Conservation (phyloP, 2,329 filamentous ascomycete species). For the Venturia effusa region DNA sequence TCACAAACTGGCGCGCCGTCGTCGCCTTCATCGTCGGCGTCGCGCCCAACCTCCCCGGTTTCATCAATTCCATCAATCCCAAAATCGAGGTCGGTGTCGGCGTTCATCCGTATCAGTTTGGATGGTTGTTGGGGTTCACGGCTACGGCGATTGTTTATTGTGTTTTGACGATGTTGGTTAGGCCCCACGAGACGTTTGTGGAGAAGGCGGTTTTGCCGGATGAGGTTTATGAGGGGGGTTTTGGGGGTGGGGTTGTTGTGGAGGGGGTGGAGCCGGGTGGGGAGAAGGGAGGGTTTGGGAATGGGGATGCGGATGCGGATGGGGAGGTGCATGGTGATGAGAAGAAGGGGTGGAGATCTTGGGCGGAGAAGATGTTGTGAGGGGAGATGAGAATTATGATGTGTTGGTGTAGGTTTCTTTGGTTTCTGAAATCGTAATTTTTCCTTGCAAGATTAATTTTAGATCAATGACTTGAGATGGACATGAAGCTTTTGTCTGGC, state of each 20-base stretch:
- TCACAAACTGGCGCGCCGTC: constrained; percentile 50
- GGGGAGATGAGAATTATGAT: neutral
- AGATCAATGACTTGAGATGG: too few species aligned
- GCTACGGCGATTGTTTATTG: constrained; percentile 47
- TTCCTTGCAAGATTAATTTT: too few species aligned
- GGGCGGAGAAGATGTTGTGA: constrained; percentile 24
- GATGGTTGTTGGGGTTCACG: constrained; percentile 55
- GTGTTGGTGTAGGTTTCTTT: too few species aligned
- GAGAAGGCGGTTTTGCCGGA: constrained; percentile 27
- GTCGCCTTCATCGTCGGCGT: constrained; percentile 47
- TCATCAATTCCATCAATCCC: constrained; percentile 33
- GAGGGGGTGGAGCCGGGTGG: neutral
- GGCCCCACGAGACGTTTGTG: constrained; percentile 34
- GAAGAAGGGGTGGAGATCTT: constrained; percentile 24
- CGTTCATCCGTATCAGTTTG: constrained; percentile 48
- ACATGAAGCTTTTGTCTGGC: too few species aligned
- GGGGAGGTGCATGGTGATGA: constrained; percentile 15
- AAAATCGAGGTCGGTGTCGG: constrained; percentile 35
- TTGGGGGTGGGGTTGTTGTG: constrained; percentile 13
- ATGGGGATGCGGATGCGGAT: constrained; percentile 11
- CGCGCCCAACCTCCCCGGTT: constrained; percentile 45
- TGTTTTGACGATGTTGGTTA: constrained; percentile 20
- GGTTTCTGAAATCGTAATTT: too few species aligned
- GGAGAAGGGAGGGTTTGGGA: neutral
- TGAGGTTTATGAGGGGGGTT: constrained; percentile 25